Percentiles rank a stretch among this genome's conserved stretches.
phyloP scores from a whole-genome alignment of 345 rosid genomes.

The Linum usitatissimum region DNA sequence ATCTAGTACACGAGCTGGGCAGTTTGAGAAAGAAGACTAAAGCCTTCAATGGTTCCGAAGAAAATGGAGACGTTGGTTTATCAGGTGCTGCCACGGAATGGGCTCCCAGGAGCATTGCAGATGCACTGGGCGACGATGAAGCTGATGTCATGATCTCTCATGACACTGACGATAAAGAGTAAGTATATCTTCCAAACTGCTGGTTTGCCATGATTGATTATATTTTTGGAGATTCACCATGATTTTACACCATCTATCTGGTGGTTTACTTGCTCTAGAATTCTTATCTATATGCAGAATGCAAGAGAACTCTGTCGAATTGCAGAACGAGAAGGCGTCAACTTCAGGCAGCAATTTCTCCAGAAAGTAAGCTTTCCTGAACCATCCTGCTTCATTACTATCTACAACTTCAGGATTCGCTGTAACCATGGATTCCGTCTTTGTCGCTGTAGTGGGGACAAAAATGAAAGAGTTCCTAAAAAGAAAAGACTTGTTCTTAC shows the following conservation, averaged over 20 bases:
- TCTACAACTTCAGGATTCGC: background rate
- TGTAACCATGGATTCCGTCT: background rate
- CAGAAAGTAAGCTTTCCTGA: conserved; percentile 11
- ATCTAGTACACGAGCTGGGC: conserved; percentile 71
- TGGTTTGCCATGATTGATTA: too few species aligned
- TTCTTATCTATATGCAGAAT: conserved; percentile 9
- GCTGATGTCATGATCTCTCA: conserved; percentile 78
- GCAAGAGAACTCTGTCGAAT: conserved; percentile 11
- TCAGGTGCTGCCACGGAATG: conserved; percentile 34
- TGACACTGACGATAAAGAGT: conserved; percentile 38
- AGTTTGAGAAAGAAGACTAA: conserved; percentile 45
- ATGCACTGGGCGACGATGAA: conserved; percentile 97
- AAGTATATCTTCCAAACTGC: conserved; percentile 10
- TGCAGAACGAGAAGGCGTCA: conserved; percentile 13
- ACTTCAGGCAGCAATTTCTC: conserved; percentile 11
- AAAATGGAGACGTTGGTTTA: conserved; percentile 34
- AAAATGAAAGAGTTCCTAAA: conserved; percentile 28
- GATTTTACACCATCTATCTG: too few species aligned
- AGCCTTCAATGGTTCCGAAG: conserved; percentile 25
- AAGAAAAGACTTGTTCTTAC: conserved; percentile 53
- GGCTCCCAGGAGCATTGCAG: conserved; percentile 68
- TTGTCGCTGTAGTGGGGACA: background rate
- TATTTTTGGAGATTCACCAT: background rate
- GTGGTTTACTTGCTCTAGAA: background rate
- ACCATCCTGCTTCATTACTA: conserved; percentile 12